Percentiles rank a stretch among this genome's conserved stretches.
Conservation (phyloP, 2,329 filamentous ascomycete genomes). For the Sordariomycetes sp. region DNA sequence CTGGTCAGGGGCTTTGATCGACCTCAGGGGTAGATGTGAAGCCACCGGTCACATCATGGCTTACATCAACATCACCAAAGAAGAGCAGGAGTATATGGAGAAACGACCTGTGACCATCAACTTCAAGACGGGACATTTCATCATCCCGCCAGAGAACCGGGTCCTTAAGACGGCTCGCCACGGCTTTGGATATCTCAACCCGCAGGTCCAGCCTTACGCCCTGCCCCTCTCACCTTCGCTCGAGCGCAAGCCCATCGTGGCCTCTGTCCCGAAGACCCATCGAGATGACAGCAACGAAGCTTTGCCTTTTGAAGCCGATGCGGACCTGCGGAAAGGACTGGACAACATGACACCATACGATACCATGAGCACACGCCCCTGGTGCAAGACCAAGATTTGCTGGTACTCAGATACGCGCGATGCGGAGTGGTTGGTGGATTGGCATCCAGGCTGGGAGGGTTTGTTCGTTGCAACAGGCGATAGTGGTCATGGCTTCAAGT, state of each 20-base stretch:
- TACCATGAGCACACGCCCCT: constrained; percentile 48
- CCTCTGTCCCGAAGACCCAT: constrained; percentile 24
- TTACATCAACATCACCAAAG: constrained; percentile 65
- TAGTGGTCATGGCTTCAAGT: constrained; percentile 61
- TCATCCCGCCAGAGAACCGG: constrained; percentile 56
- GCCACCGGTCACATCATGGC: constrained; percentile 76
- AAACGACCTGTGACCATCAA: constrained; percentile 66
- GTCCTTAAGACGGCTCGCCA: constrained; percentile 65
- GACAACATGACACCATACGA: constrained; percentile 48
- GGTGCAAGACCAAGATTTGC: constrained; percentile 55
- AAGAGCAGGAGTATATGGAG: constrained; percentile 57
- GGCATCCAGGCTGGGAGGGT: constrained; percentile 52
- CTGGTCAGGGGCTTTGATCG: constrained; percentile 72
- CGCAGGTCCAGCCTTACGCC: constrained; percentile 24
- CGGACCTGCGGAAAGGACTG: constrained; percentile 52
- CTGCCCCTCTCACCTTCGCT: constrained; percentile 18
- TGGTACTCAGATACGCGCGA: constrained; percentile 70
- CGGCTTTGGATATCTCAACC: constrained; percentile 58
- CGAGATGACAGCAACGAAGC: constrained; percentile 30
- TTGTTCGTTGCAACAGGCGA: constrained; percentile 55
- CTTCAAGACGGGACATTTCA: constrained; percentile 61
- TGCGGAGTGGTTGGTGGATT: constrained; percentile 62
- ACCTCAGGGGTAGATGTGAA: constrained; percentile 65
- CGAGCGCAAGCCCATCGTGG: constrained; percentile 18
- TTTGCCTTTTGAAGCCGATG: constrained; percentile 52